These are phyloP conservation scores for Exserohilum turcica DNA, from an alignment of 2,329 filamentous ascomycete genomes.

Conservation along the genomic window DNA sequence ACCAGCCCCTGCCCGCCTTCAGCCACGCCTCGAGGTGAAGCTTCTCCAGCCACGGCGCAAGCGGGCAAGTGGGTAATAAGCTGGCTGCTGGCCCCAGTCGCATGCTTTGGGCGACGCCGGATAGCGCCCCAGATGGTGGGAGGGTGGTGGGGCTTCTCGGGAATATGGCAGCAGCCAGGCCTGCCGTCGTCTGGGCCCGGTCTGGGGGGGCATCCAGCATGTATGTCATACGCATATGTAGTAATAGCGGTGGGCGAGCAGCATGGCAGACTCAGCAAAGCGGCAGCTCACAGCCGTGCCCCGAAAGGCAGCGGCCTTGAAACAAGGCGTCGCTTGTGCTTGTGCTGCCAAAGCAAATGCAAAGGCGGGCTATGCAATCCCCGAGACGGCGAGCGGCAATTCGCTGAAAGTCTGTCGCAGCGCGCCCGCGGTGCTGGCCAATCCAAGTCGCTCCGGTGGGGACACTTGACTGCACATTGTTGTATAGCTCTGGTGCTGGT, in stretches of 20 bases:
- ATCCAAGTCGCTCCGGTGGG: not conserved
- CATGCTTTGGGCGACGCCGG: constrained; percentile 11
- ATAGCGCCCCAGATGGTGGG: constrained; percentile 15
- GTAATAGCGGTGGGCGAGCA: constrained; percentile 6
- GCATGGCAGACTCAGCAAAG: constrained; percentile 10
- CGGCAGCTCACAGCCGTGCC: not conserved
- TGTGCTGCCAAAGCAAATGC: not conserved
- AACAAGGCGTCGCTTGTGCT: constrained; percentile 3
- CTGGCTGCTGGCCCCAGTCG: constrained; percentile 15
- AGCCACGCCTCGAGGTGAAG: constrained; percentile 15
- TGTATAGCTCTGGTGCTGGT: too few relatives aligned
- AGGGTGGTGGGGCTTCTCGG: constrained; percentile 17
- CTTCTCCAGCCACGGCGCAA: constrained; percentile 17
- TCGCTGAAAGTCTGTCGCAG: not conserved
- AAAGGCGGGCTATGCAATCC: not conserved
- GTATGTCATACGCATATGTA: too few relatives aligned
- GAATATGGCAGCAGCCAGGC: constrained; percentile 9
- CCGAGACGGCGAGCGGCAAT: not conserved
- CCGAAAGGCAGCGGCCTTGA: constrained; percentile 1
- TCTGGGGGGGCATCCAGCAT: not conserved
- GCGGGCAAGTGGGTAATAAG: constrained; percentile 7
- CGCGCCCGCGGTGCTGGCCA: not conserved
- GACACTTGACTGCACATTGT: not conserved
- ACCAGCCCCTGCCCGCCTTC: not conserved
- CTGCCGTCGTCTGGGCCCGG: not conserved